phyloP scores from a whole-genome alignment of 352 stramenopile genomes.

The Pythium dissimile region DNA sequence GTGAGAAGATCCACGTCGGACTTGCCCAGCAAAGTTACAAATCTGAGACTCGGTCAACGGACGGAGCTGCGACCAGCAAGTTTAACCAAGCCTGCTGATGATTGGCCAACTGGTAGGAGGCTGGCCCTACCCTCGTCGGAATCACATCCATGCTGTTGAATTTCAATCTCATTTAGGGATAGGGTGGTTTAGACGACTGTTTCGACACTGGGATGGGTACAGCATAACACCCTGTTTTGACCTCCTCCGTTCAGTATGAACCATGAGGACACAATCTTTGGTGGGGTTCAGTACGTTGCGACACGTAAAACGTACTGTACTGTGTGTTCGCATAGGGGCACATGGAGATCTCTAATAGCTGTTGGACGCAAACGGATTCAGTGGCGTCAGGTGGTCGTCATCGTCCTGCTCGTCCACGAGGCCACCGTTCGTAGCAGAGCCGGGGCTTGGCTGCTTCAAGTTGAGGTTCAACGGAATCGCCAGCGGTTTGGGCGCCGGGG shows the following conservation, averaged over 20 bases:
- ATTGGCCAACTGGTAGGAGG: slow-evolving; percentile 2
- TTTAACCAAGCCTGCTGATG: slow-evolving; percentile 8
- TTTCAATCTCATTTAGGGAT: slow-evolving; percentile 6
- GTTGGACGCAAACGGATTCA: slow-evolving; percentile 62
- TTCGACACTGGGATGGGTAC: slow-evolving; percentile 8
- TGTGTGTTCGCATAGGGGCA: neutral
- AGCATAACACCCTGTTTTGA: neutral
- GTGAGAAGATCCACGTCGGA: slow-evolving; percentile 9
- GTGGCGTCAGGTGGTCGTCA: slow-evolving; percentile 35
- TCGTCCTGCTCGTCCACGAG: slow-evolving; percentile 47
- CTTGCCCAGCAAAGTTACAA: neutral
- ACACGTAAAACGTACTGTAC: neutral
- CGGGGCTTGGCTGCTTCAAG: slow-evolving; percentile 21
- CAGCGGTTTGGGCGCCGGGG: slow-evolving; percentile 49
- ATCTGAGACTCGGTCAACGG: slow-evolving; percentile 3
- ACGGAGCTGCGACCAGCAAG: neutral
- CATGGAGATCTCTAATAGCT: slow-evolving; percentile 11
- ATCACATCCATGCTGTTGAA: slow-evolving; percentile 6
- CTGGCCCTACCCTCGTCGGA: neutral
- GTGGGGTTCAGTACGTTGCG: no score
- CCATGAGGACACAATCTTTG: no score
- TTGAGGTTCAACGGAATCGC: slow-evolving; percentile 44
- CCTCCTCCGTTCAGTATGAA: no score
- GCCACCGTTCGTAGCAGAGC: slow-evolving; percentile 20
- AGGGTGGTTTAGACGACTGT: neutral